Conservation (phyloP, 768 basidiomycete species). For the Tubosaeta sp. region DNA sequence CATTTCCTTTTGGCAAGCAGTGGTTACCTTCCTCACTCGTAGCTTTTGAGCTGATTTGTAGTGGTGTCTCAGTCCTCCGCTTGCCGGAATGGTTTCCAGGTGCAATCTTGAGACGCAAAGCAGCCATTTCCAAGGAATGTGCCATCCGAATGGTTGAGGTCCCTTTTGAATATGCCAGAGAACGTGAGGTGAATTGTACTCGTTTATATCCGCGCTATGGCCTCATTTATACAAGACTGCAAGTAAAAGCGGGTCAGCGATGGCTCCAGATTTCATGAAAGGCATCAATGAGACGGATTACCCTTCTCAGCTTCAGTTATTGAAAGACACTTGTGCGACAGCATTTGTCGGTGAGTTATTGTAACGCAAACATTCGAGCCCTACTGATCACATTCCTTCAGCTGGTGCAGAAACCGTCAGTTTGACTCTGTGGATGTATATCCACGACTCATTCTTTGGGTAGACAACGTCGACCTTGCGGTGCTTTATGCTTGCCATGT, state of each 20-base stretch:
- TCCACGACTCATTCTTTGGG: background rate
- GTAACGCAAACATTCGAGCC: background rate
- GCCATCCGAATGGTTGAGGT: slow-evolving; percentile 12
- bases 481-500: slow-evolving; percentile 35
- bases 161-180: slow-evolving; percentile 12
- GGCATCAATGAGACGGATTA: background rate
- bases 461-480: slow-evolving; percentile 10
- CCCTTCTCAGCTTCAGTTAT: background rate
- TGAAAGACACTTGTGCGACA: background rate
- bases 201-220: background rate
- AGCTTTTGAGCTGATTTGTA: background rate
- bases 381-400: background rate
- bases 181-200: slow-evolving; percentile 7
- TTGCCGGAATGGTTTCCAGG: slow-evolving; percentile 25
- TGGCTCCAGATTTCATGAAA: slow-evolving; percentile 12
- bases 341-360: background rate
- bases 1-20: slow-evolving; percentile 25
- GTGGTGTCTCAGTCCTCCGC: slow-evolving; percentile 12
- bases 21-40: background rate
- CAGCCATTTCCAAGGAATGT: slow-evolving; percentile 3
- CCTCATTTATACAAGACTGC: slow-evolving; percentile 6
- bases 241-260: slow-evolving; percentile 8
- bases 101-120: slow-evolving; percentile 24
- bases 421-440: background rate
- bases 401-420: slow-evolving; percentile 20